Base-by-base conservation (phyloP, 441 rosid species). In the Bruguiera hainesii region DNA sequence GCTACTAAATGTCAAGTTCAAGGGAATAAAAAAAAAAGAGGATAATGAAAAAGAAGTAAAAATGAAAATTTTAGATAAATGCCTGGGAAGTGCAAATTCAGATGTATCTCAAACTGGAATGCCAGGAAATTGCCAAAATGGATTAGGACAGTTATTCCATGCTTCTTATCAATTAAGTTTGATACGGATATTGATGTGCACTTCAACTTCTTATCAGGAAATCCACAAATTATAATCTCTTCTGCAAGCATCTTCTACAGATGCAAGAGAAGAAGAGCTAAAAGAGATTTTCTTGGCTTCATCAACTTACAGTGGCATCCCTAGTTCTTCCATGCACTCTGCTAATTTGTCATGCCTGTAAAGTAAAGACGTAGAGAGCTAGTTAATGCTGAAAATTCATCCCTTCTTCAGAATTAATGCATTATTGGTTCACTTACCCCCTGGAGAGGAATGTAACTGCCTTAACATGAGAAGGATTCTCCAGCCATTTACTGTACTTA, bases 401-500 rank as follows among this genome's bases (percentile, higher is more conserved):
- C 25, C 61, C 57, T 42, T 63, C 61, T 52, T 57, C 37, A 65
- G 63, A 61, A 53, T 46, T 64, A 51, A 51, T 30, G 31, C 64
- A 61, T 19, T 6, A 39, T 6, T 68, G 67, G 61, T 53, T 65
- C 28, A 77, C 66, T 73, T 87, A 96, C 99, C 98, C 99, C 67
- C 73, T 87, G 33, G 97, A 96, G 70, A 96, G 79, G 81, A 92
- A 96, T 70, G 72, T 83, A 3, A 94, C 91, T 48, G 97, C 96
- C 88, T 96, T 96, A 56, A 92, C 85, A 77, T 89, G 90, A 56
- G 89, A 83, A 70, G 91, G 96, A 78, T 74, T 85, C 81, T 90
- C 92, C 76, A 88, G 82, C 99, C 99, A 92, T 87, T 83, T 83
- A 78, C 98, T 92, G 73, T 92, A 89, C 79, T 92, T 96, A 69